Conservation (phyloP, 441 rosid species). For the Macaranga tanarius region DNA sequence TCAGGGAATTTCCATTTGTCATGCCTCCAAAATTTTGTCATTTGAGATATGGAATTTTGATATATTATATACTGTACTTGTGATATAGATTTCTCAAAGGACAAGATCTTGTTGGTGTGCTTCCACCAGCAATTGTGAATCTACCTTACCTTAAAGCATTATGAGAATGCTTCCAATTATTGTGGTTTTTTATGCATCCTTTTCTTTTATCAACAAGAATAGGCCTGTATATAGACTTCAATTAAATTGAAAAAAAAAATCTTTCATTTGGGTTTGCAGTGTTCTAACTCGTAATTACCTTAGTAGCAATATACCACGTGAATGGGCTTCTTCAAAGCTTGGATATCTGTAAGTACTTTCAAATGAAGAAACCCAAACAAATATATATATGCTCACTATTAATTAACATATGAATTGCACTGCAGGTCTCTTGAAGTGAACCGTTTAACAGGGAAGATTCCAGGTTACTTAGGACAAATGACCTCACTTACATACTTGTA, state of each 20-base stretch:
- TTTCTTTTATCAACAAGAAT: too few species aligned
- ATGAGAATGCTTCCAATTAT: constrained; percentile 22
- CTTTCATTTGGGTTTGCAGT: constrained; percentile 23
- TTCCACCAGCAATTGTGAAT: constrained; percentile 32
- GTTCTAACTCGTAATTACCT: constrained; percentile 36
- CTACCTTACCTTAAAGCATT: constrained; percentile 33
- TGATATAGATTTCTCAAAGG: constrained; percentile 29
- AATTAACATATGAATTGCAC: neutral
- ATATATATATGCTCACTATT: neutral
- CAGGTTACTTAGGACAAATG: constrained; percentile 35
- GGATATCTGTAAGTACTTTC: constrained; percentile 35
- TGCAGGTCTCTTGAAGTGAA: constrained; percentile 36
- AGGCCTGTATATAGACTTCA: too few species aligned
- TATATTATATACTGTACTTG: neutral
- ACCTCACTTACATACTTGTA: constrained; percentile 24
- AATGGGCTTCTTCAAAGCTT: constrained; percentile 41
- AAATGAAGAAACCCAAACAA: too few species aligned
- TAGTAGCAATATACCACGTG: constrained; percentile 37
- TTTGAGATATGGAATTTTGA: too few species aligned
- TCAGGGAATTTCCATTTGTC: too few species aligned
- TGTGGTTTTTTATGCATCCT: too few species aligned
- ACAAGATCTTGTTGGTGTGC: constrained; percentile 39
- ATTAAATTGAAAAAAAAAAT: too few species aligned
- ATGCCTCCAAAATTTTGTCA: too few species aligned
- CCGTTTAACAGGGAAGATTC: constrained; percentile 38